Evolutionary conservation across 2,329 filamentous ascomycete genomes (phyloP).

Genomic region (Trichoderma endophyticum): DNA sequence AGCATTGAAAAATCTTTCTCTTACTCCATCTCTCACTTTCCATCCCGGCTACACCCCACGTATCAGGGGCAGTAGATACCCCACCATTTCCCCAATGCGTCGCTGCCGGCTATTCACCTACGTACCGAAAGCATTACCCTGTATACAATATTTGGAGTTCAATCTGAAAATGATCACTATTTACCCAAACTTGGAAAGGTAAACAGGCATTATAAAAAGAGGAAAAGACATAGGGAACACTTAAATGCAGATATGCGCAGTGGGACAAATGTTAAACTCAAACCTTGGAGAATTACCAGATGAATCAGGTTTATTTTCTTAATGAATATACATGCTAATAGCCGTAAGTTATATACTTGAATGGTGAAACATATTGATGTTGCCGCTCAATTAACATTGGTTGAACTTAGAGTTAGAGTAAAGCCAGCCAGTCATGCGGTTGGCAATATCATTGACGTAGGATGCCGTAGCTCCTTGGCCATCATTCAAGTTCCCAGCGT

Average conservation of each 20-base stretch:
- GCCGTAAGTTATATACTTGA: neutral
- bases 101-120: neutral
- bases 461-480: slow-evolving; percentile 20
- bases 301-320: neutral
- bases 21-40: neutral
- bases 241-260: neutral
- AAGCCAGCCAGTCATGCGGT: slow-evolving; percentile 23
- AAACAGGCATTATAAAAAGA: neutral
- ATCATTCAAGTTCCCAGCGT: slow-evolving; percentile 23
- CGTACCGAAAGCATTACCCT: neutral
- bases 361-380: neutral
- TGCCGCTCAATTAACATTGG: neutral
- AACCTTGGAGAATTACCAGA: neutral
- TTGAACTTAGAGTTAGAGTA: neutral
- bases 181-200: neutral
- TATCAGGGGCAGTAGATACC: neutral
- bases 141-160: neutral
- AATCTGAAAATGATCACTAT: neutral
- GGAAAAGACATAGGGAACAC: neutral
- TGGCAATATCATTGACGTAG: slow-evolving; percentile 23
- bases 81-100: neutral
- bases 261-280: neutral
- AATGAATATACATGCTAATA: neutral
- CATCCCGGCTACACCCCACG: neutral
- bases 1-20: neutral